Conservation (phyloP, 202 grass and related monocot species). For the Eragrostis tef region DNA sequence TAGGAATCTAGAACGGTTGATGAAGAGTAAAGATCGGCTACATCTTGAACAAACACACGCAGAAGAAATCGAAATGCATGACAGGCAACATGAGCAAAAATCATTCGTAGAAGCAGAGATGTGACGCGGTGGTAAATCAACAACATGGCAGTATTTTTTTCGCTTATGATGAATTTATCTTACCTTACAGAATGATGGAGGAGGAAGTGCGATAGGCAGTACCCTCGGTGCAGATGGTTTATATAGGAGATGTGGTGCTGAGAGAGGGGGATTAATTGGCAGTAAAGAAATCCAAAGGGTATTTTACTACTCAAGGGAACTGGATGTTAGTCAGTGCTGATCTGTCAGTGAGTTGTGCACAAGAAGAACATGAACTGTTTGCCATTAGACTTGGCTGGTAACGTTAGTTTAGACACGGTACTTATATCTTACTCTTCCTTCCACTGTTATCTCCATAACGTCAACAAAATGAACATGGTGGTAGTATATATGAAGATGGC, state of each 20-base stretch:
- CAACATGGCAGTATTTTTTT: not conserved
- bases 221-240: not conserved
- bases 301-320: not conserved
- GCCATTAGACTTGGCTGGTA: not conserved
- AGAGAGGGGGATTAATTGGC: not conserved
- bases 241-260: not conserved
- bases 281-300: not conserved
- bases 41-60: not conserved
- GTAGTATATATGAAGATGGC: too few species aligned
- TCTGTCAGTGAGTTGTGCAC: not conserved
- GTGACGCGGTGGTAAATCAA: not conserved
- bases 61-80: not conserved
- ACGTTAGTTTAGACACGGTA: too few species aligned
- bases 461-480: too few species aligned
- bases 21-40: not conserved
- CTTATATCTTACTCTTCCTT: too few species aligned
- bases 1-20: not conserved
- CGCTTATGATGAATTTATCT: not conserved
- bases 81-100: not conserved
- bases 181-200: not conserved
- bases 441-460: too few species aligned
- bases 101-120: not conserved
- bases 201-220: not conserved
- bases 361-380: not conserved
- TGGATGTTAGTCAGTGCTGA: not conserved